These are phyloP conservation scores for Pseudopyricularia cyperi DNA, from an alignment of 2,329 filamentous ascomycete genomes.

Conservation along the genomic window DNA sequence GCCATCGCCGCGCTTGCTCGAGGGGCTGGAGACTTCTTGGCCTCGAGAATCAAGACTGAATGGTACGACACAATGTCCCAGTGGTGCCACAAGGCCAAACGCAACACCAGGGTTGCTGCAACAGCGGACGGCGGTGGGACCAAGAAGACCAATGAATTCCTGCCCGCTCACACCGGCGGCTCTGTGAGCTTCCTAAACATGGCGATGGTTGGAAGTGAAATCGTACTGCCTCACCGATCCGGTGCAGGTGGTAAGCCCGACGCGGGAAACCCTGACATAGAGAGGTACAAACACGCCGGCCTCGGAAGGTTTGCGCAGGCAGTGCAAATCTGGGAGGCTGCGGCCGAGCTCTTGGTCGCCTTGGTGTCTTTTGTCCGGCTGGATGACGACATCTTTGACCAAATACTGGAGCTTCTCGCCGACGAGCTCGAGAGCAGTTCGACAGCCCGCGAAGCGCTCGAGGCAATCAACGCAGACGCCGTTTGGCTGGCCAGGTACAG, in stretches of 20 bases:
- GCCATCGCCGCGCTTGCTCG: constrained; percentile 57
- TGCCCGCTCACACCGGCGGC: background rate
- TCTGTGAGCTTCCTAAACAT: background rate
- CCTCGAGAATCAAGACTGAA: constrained; percentile 58
- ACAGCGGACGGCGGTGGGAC: constrained; percentile 4
- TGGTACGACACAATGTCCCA: constrained; percentile 45
- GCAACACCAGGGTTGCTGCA: constrained; percentile 18
- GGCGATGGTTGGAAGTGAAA: background rate
- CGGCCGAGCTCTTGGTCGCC: constrained; percentile 43
- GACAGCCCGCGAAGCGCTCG: constrained; percentile 43
- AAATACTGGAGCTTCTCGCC: constrained; percentile 50
- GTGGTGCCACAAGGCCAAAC: constrained; percentile 33
- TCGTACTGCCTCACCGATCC: background rate
- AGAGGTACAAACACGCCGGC: constrained; percentile 10
- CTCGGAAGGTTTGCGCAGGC: constrained; percentile 48
- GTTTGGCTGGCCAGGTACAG: constrained; percentile 57
- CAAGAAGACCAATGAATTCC: background rate
- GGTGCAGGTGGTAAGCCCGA: background rate
- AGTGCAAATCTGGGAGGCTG: constrained; percentile 50
- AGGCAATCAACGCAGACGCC: constrained; percentile 56
- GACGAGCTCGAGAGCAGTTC: constrained; percentile 29
- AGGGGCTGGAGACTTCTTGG: constrained; percentile 69
- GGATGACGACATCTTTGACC: constrained; percentile 58
- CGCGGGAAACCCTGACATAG: constrained; percentile 7
- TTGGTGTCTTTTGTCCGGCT: constrained; percentile 51